Conservation (phyloP, 495 filamentous ascomycete genomes). For the Annulohypoxylon stygium region DNA sequence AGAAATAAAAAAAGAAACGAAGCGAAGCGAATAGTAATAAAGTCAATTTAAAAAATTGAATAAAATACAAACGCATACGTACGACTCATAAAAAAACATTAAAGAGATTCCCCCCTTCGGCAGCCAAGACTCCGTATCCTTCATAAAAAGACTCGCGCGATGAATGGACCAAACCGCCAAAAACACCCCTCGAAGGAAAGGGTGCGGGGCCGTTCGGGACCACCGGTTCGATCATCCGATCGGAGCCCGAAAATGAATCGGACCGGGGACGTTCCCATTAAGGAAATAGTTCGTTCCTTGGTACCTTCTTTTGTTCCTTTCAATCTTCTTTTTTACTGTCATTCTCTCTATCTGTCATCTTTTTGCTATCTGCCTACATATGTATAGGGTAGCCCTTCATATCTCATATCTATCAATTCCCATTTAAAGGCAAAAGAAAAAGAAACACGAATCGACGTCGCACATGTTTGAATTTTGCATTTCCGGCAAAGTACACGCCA, state of each 20-base stretch:
- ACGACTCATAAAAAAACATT: neutral
- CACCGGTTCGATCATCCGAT: conserved; percentile 42
- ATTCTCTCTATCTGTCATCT: neutral
- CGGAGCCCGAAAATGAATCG: conserved; percentile 47
- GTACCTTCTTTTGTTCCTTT: neutral
- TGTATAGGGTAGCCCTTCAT: neutral
- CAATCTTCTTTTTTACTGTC: neutral
- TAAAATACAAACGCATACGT: conserved; percentile 1
- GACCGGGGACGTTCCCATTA: conserved; percentile 37
- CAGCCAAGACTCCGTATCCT: conserved; percentile 43
- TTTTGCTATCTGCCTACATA: neutral
- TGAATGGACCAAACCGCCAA: neutral
- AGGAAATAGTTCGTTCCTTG: conserved; percentile 18
- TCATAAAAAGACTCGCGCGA: conserved; percentile 11
- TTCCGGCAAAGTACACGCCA: neutral
- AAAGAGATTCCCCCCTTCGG: conserved; percentile 20
- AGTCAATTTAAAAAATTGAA: neutral
- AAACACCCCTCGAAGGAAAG: neutral
- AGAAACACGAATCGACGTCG: conserved; percentile 2
- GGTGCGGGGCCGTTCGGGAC: conserved; percentile 41
- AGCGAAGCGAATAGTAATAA: conserved; percentile 3
- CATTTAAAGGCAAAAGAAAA: conserved; percentile 8
- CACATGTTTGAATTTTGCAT: conserved; percentile 3
- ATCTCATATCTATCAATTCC: neutral
- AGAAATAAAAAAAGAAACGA: conserved; percentile 8